These are phyloP conservation scores for Musa acuminata DNA, from an alignment of 176 grass and related monocot species.

Conservation along the genomic window DNA sequence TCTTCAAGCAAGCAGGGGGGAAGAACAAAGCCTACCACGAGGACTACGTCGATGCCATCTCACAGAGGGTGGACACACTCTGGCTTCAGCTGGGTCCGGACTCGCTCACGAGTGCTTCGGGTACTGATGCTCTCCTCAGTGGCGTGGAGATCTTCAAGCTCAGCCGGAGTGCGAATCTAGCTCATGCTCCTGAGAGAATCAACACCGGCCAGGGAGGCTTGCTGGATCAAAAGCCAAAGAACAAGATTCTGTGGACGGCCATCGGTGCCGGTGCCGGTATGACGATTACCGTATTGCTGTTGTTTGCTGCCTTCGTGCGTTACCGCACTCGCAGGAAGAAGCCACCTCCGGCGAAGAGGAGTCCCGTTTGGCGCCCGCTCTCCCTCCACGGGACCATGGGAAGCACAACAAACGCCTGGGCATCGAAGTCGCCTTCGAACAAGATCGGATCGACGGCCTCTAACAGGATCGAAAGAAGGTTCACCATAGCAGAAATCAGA, in stretches of 20 bases:
- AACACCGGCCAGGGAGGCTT: not conserved
- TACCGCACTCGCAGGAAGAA: not conserved
- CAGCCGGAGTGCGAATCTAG: conserved; percentile 13
- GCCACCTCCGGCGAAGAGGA: not conserved
- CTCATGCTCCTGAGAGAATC: conserved; percentile 9
- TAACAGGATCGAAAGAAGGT: conserved; percentile 9
- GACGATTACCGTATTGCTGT: not conserved
- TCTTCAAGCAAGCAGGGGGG: conserved; percentile 19
- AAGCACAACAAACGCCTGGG: not conserved
- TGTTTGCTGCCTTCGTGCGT: not conserved
- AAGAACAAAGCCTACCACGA: conserved; percentile 30
- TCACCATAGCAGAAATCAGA: conserved; percentile 9
- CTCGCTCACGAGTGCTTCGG: conserved; percentile 1
- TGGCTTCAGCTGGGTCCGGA: conserved; percentile 21
- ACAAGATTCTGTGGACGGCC: conserved; percentile 1
- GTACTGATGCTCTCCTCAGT: conserved; percentile 20
- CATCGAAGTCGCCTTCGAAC: not conserved
- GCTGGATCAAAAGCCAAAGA: not conserved
- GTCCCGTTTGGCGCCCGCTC: not conserved
- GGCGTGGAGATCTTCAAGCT: conserved; percentile 26
- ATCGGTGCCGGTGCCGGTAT: not conserved
- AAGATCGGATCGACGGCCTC: not conserved
- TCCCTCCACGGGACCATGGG: conserved; percentile 1
- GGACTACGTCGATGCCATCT: conserved; percentile 17
- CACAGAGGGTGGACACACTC: conserved; percentile 14